Conservation (phyloP, 192 early-diverging fungal species). For the Mortierella hygrophila region DNA sequence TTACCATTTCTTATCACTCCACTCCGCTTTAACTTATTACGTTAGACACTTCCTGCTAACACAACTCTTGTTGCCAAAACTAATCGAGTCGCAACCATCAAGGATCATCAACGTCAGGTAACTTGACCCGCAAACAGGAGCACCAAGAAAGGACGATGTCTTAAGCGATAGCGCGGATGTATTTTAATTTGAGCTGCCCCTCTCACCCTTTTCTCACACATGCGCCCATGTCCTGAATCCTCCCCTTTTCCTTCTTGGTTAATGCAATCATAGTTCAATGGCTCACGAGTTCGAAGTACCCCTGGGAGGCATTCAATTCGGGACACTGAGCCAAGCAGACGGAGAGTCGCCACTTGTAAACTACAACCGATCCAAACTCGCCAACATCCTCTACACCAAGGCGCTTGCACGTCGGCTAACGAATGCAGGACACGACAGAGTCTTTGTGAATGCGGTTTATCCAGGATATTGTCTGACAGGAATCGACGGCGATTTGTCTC, state of each 20-base stretch:
- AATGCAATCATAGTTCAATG: constrained; percentile 49
- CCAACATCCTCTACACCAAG: constrained; percentile 65
- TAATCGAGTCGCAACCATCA: constrained; percentile 59
- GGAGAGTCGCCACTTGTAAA: constrained; percentile 32
- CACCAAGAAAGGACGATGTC: background rate
- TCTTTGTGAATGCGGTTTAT: constrained; percentile 62
- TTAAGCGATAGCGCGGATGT: background rate
- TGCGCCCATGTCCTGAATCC: background rate
- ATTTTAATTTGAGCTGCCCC: background rate
- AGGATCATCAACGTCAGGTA: constrained; percentile 67
- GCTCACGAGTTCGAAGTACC: constrained; percentile 40
- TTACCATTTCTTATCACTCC: background rate
- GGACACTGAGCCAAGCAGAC: constrained; percentile 51
- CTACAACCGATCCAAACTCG: constrained; percentile 69
- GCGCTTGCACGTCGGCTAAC: constrained; percentile 57
- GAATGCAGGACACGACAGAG: constrained; percentile 34
- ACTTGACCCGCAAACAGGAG: background rate
- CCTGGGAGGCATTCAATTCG: constrained; percentile 58
- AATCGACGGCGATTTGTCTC: constrained; percentile 16
- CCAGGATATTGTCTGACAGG: constrained; percentile 55
- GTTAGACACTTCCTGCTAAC: constrained; percentile 57
- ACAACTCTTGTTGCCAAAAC: constrained; percentile 47
- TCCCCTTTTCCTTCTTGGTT: no score
- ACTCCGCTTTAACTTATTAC: background rate
- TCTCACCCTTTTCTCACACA: background rate